Base-by-base conservation (phyloP, 345 rosid genomes). In the Eucalyptus marginata region DNA sequence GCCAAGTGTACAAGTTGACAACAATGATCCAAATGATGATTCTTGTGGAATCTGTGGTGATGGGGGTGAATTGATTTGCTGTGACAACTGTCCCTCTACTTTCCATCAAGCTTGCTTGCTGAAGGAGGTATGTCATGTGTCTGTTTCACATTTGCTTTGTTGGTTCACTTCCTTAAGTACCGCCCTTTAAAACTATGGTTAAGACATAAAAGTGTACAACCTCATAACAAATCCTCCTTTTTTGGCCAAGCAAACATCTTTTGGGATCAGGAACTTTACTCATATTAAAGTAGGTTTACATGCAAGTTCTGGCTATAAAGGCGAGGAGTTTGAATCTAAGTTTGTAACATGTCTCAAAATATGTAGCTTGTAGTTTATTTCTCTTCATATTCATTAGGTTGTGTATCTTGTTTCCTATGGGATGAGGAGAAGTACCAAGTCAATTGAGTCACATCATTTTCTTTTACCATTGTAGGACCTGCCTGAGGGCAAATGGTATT, bases 1-100 rank as follows among this genome's bases (percentile, higher is more conserved):
- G 64, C 90, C 86, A 89, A 88, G 93, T 31, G 94, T 92, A 89
- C 94, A 92, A 92, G 89, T 87, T 87, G 94, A 92, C 88, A 96
- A 95, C 29, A 93, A 94, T 90, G 99, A 97, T 92, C 94, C 89
- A 90, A 97, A 97, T 91, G 99, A 97, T 89, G 99, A 97, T 93
- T 96, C 98, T 85, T 97, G 99, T 93, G 99, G 99, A 89, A 87
- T 95, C 43, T 97, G 99, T 91, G 99, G 98, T 91, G 96, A 96
- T 89, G 98, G 94, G 33, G 99, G 99, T 49, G 98, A 96, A 92
- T 91, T 97, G 93, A 93, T 97, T 90, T 97, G 99, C 91, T 97
- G 99, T 88, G 99, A 97, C 90, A 94, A 96, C 88, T 97, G 99
- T 89, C 99, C 99, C 36, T 94, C 99, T 62, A 95, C 99, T 85